phyloP scores from a whole-genome alignment of 2,329 filamentous ascomycete species.

The Monilinia laxa region DNA sequence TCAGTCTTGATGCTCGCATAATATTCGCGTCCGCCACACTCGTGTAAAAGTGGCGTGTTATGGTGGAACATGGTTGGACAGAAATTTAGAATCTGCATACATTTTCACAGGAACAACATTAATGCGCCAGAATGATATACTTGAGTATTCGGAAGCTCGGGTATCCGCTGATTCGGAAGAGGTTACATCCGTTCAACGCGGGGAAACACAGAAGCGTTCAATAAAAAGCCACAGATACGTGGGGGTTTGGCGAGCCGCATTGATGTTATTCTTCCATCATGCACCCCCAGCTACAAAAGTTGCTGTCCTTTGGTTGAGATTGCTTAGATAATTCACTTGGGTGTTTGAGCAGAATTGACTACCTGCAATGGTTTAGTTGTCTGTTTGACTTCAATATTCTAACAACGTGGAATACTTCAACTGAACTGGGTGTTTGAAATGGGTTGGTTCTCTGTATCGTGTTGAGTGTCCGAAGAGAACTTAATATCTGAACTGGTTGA shows the following conservation, averaged over 20 bases:
- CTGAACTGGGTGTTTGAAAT: neutral
- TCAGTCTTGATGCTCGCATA: neutral
- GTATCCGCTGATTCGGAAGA: neutral
- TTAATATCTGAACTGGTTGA: neutral
- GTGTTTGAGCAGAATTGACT: neutral
- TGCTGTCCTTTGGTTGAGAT: neutral
- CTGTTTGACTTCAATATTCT: neutral
- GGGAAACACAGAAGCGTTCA: neutral
- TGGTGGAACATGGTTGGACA: neutral
- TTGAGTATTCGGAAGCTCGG: neutral
- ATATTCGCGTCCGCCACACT: neutral
- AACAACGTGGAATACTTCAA: neutral
- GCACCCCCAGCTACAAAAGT: neutral
- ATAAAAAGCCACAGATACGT: neutral
- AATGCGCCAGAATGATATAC: neutral
- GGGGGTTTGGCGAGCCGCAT: neutral
- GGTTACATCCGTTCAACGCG: neutral
- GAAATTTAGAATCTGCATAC: no score
- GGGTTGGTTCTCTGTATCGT: neutral
- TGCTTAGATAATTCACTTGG: neutral
- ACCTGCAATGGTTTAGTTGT: neutral
- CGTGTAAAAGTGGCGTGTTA: neutral
- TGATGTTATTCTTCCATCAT: neutral
- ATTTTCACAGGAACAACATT: neutral
- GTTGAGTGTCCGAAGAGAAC: neutral